Base-by-base conservation (phyloP, 2,329 filamentous ascomycete species). In the Knufia fluminis region DNA sequence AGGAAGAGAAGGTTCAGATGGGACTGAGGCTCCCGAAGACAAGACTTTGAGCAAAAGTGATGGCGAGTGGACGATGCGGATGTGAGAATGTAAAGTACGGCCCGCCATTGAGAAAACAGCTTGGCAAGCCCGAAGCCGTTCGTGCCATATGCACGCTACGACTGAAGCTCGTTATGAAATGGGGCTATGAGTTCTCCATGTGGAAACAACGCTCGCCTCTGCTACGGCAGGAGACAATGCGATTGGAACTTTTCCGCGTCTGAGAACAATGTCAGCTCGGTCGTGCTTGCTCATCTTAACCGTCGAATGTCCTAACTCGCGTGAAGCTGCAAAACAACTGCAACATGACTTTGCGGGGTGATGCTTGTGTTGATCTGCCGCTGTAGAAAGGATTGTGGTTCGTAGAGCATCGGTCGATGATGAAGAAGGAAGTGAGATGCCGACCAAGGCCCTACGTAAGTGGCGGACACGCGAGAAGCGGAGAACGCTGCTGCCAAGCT, bases 401-500 rank as follows among this genome's bases (percentile, higher is more conserved):
- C n/a, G 14, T 38, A 38, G 19, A n/a, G 35, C 35, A 20, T 38
- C 26, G 26, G 19, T 16, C 19, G 14, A 38, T 38, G 14, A n/a
- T 16, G 14, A 20, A 7, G n/a, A 20, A 38, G n/a, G n/a, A n/a
- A 7, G 35, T n/a, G 4, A 38, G 6, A 20, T 7, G 7, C 14
- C 17, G 4, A 3, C 17, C 22, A 22, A 40, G 17, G 38, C 10
- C 12, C 17, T 40, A 40, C 38, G 38, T 40, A 12, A 40, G 38
- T 40, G 38, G 38, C 38, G 22, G 38, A 22, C n/a, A 40, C 17
- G 38, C 38, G 14, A 40, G 38, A 40, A 40, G 38, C 38, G 17
- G 38, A 40, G 35, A 28, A 6, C n/a, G n/a, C n/a, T n/a, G n/a
- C 6, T 28, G 26, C 26, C 26, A 28, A 28, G 26, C 26, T 28